Percentiles rank a stretch among this genome's conserved stretches.
Evolutionary conservation across 345 rosid species (phyloP).

Genomic region (Populus deltoides): DNA sequence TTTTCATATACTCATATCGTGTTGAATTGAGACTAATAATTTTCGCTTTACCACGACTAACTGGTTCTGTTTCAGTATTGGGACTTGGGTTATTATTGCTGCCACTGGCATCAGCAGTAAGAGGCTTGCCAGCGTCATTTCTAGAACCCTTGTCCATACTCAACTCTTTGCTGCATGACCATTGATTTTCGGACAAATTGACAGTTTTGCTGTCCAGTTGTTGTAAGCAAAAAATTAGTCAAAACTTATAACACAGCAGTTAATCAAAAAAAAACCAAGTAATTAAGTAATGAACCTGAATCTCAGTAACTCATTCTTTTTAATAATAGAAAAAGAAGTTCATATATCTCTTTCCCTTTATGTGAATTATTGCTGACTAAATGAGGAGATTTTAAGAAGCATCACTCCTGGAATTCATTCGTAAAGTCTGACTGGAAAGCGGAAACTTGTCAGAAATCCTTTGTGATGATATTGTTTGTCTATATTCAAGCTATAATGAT

Average conservation of each 20-base stretch:
- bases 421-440: neutral
- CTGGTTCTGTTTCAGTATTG: slow-evolving; percentile 46
- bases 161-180: neutral
- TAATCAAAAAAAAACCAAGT: neutral
- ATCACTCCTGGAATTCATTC: neutral
- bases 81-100: neutral
- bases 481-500: neutral
- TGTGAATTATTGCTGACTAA: neutral
- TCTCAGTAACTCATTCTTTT: no score
- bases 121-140: slow-evolving; percentile 27
- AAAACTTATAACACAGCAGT: neutral
- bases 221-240: neutral
- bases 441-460: neutral
- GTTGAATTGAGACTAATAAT: slow-evolving; percentile 34
- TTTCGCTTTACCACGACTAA: slow-evolving; percentile 36
- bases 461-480: neutral
- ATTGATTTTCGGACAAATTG: neutral
- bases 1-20: slow-evolving; percentile 44
- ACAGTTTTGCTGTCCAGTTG: neutral
- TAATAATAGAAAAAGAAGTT: no score
- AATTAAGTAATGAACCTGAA: neutral
- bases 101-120: neutral
- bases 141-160: slow-evolving; percentile 42
- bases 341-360: no score
- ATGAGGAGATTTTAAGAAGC: neutral